Percentiles rank a stretch among this genome's conserved stretches.
Conservation (phyloP, 371 early-diverging fungal species). For the Parasitella parasitica region DNA sequence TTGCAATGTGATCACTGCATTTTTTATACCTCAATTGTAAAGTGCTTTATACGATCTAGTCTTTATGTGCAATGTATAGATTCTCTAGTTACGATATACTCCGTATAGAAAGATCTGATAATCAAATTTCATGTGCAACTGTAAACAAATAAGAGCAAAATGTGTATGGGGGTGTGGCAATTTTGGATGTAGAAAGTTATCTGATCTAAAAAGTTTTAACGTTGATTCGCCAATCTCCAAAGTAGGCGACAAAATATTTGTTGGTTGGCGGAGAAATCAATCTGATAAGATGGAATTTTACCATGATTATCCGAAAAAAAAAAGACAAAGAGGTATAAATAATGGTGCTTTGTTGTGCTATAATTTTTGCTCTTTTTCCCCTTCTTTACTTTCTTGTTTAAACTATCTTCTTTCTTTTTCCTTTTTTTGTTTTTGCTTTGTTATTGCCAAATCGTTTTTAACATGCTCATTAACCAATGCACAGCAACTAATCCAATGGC, state of each 20-base stretch:
- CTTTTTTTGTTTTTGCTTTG: no score
- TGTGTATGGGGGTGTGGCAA: neutral
- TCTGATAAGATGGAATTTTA: slow-evolving; percentile 22
- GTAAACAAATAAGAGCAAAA: neutral
- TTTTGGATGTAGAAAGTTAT: neutral
- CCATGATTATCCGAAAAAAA: neutral
- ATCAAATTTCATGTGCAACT: neutral
- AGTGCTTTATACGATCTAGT: neutral
- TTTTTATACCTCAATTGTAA: neutral
- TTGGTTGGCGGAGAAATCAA: slow-evolving; percentile 19
- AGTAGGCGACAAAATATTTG: slow-evolving; percentile 4
- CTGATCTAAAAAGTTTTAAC: neutral
- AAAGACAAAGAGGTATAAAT: neutral
- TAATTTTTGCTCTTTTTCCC: neutral
- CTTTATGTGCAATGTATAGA: neutral
- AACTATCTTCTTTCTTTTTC: neutral
- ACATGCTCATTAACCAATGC: slow-evolving; percentile 8
- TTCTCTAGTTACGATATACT: neutral
- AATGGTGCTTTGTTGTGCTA: neutral
- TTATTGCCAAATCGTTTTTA: neutral
- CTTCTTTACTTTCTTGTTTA: neutral
- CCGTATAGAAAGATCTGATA: slow-evolving; percentile 2
- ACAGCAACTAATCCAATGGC: neutral
- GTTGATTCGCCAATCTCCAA: neutral
- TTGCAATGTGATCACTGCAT: no score